These are phyloP conservation scores for Dicorynia guianensis DNA, from an alignment of 306 rosid genomes.

Conservation along the genomic window DNA sequence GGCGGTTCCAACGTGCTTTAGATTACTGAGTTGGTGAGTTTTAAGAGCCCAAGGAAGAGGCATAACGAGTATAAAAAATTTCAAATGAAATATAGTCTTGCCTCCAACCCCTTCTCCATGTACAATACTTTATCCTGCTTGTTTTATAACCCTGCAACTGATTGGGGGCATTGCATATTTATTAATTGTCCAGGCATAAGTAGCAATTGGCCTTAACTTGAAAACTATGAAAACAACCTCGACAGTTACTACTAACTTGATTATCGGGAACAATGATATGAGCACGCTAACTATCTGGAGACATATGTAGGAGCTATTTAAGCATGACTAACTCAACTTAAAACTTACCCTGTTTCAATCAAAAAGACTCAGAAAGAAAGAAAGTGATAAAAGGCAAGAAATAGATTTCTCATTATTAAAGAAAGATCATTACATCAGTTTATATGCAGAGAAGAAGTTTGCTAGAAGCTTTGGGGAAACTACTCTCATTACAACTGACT, in stretches of 20 bases:
- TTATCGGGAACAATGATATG: not conserved
- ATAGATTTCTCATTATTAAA: no score
- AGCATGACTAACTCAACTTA: constrained; percentile 4
- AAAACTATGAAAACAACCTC: no score
- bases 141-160: not conserved
- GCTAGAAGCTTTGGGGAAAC: no score
- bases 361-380: no score
- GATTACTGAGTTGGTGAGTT: not conserved
- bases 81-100: constrained; percentile 4
- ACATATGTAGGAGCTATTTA: constrained; percentile 2
- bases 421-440: no score
- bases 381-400: no score
- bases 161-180: not conserved
- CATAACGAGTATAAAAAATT: not conserved
- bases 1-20: not conserved
- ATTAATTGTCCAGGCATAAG: not conserved
- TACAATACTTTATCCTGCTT: not conserved
- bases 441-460: no score
- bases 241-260: not conserved
- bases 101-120: not conserved
- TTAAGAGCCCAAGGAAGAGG: not conserved
- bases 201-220: not conserved
- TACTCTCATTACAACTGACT: no score
- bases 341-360: constrained; percentile 11
- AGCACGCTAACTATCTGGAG: constrained; percentile 4